phyloP scores from a whole-genome alignment of 2,329 filamentous ascomycete genomes.

The Trichophaea hybrida region DNA sequence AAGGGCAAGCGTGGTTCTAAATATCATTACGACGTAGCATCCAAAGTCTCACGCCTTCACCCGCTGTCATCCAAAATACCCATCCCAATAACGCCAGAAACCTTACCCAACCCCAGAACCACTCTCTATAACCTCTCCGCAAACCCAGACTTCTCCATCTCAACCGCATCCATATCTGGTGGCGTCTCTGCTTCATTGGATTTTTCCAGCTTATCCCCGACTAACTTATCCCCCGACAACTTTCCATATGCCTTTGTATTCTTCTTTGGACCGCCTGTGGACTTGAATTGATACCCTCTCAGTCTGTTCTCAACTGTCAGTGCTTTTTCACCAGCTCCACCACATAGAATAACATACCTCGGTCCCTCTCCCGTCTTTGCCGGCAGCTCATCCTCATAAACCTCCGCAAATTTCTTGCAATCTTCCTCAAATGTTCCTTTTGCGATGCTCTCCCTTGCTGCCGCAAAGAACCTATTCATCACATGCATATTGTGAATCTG shows the following conservation, averaged over 20 bases:
- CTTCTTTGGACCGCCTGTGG: constrained; percentile 48
- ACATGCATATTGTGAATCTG: constrained; percentile 81
- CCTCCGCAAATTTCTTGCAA: constrained; percentile 44
- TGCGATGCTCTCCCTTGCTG: constrained; percentile 50
- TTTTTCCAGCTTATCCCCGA: constrained; percentile 36
- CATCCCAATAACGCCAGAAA: background rate
- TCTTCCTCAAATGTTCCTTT: constrained; percentile 42
- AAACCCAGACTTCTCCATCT: constrained; percentile 44
- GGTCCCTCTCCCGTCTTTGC: constrained; percentile 63
- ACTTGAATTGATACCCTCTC: constrained; percentile 70
- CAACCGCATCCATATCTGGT: constrained; percentile 38
- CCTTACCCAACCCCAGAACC: background rate
- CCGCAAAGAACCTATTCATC: constrained; percentile 57
- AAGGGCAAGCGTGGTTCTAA: no score
- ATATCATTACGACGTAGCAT: no score
- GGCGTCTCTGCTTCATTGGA: constrained; percentile 39
- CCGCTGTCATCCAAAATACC: background rate
- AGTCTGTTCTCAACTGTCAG: constrained; percentile 34
- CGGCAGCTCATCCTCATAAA: constrained; percentile 59
- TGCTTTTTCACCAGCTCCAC: background rate
- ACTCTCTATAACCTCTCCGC: constrained; percentile 32
- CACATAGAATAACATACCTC: constrained; percentile 34
- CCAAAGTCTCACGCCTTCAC: no score
- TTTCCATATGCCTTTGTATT: constrained; percentile 55
- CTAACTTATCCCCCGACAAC: constrained; percentile 34